Conservation (phyloP, 2,329 filamentous ascomycete species). For the Alternaria brassicicola region DNA sequence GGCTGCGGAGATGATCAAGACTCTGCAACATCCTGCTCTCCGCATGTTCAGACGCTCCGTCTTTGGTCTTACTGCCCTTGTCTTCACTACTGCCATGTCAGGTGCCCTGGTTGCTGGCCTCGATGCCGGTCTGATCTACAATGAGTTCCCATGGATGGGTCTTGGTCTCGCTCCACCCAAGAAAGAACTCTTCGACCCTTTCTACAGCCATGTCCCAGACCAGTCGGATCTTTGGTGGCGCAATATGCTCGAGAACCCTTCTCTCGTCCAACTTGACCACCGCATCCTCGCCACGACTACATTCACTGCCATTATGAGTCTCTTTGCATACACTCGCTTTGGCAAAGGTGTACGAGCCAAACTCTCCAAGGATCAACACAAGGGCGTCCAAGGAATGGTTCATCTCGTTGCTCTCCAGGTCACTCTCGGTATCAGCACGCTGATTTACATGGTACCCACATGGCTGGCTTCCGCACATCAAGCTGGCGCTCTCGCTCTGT, state of each 20-base stretch:
- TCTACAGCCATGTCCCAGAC: slow-evolving; percentile 82
- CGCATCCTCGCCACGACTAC: slow-evolving; percentile 89
- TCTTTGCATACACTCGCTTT: slow-evolving; percentile 81
- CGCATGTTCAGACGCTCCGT: slow-evolving; percentile 75
- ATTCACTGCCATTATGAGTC: slow-evolving; percentile 76
- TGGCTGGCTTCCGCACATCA: slow-evolving; percentile 90
- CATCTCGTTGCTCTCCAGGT: slow-evolving; percentile 85
- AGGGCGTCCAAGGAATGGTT: slow-evolving; percentile 78
- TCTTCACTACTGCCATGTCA: slow-evolving; percentile 91
- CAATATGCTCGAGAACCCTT: slow-evolving; percentile 97
- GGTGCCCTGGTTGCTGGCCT: slow-evolving; percentile 92
- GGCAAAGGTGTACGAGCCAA: slow-evolving; percentile 66
- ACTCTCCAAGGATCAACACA: slow-evolving; percentile 66
- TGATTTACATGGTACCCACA: slow-evolving; percentile 92
- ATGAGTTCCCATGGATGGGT: slow-evolving; percentile 97
- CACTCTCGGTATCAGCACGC: slow-evolving; percentile 82
- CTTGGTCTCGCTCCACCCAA: slow-evolving; percentile 78
- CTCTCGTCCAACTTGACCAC: slow-evolving; percentile 93
- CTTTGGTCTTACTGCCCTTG: slow-evolving; percentile 71
- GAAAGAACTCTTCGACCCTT: slow-evolving; percentile 81
- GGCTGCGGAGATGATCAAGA: slow-evolving; percentile 65
- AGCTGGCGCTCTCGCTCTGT: slow-evolving; percentile 81
- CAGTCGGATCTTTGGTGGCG: slow-evolving; percentile 90
- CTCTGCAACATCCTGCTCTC: slow-evolving; percentile 69
- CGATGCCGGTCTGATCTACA: slow-evolving; percentile 97